Evolutionary conservation across 164 flowering plant genomes (phyloP), one percentile per base, ranked within the genome.

Genomic region (Hamamelis virginiana): DNA sequence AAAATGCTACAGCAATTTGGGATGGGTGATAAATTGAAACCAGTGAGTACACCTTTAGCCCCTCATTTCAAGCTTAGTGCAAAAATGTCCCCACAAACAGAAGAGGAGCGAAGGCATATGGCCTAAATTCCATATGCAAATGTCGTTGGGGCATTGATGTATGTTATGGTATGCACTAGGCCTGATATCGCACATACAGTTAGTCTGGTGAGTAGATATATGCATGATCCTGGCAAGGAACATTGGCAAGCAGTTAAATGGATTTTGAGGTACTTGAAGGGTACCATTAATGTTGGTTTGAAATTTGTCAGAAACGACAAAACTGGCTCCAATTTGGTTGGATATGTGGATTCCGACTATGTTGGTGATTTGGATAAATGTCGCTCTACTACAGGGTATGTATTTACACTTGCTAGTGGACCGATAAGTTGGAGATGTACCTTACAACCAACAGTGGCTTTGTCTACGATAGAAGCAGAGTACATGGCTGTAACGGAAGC

Each of bases 221-320:
- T 61, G 64, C 1, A 50, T 5, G 8, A 50, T 50, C 68, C 16
- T 0, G 0, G 57, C 0, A 65, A 51, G 18, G 59, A 0, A 5
- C n/a, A 65, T 51, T 65, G 44, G 59, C 58, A 25, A 26, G 58
- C 43, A 9, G 45, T 51, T 11, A 65, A 65, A 18, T 65, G 68
- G 59, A 50, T 65, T 18, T n/a, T 65, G 22, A 8, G 28, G 43
- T 33, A 51, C 51, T 9, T 0, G n/a, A n/a, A 10, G 23, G 16
- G 45, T 1, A 50, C 46, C 3, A 4, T 65, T 9, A 18, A 65
- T 26, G 1, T 65, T 1, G 21, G 68, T 50, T 65, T 65, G 25
- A 19, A 5, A 13, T 50, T 50, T 8, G 23, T 15, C 21, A 8
- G 43, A 6, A 19, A 50, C 3, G 68, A 15, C 1, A 8, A 1